Conservation (phyloP, 2,329 filamentous ascomycete species). For the Ambrosiella xylebori region DNA sequence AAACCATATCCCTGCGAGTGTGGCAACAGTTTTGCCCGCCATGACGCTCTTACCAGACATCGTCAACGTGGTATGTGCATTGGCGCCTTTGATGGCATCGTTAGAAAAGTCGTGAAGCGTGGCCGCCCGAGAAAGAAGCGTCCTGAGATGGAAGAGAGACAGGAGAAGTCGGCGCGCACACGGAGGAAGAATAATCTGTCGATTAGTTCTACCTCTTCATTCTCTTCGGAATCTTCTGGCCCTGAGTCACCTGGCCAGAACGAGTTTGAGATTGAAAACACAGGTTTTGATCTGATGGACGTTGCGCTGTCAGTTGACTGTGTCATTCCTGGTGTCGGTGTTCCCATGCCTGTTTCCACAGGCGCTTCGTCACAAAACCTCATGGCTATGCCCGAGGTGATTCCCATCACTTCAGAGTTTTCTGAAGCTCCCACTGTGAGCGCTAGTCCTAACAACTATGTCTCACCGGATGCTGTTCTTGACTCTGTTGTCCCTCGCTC, state of each 20-base stretch:
- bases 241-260: conserved; percentile 33
- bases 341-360: conserved; percentile 4
- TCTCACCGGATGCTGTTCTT: conserved; percentile 30
- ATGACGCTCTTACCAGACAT: conserved; percentile 87
- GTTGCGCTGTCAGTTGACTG: conserved; percentile 17
- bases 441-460: conserved; percentile 25
- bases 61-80: conserved; percentile 93
- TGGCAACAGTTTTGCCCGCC: conserved; percentile 83
- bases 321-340: conserved; percentile 11
- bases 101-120: conserved; percentile 43
- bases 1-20: conserved; percentile 93
- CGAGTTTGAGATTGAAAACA: conserved; percentile 28
- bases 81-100: conserved; percentile 71
- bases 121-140: conserved; percentile 46
- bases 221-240: conserved; percentile 33
- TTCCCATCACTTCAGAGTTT: neutral
- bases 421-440: conserved; percentile 14
- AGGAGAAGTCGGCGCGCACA: conserved; percentile 34
- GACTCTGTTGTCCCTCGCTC: conserved; percentile 17
- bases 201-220: conserved; percentile 28
- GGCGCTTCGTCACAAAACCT: conserved; percentile 16
- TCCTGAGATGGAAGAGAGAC: conserved; percentile 37
- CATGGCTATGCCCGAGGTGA: conserved; percentile 17
- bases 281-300: conserved; percentile 30
- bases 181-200: conserved; percentile 37